Conservation (phyloP, 495 filamentous ascomycete species). For the Penicillium cinerascens region DNA sequence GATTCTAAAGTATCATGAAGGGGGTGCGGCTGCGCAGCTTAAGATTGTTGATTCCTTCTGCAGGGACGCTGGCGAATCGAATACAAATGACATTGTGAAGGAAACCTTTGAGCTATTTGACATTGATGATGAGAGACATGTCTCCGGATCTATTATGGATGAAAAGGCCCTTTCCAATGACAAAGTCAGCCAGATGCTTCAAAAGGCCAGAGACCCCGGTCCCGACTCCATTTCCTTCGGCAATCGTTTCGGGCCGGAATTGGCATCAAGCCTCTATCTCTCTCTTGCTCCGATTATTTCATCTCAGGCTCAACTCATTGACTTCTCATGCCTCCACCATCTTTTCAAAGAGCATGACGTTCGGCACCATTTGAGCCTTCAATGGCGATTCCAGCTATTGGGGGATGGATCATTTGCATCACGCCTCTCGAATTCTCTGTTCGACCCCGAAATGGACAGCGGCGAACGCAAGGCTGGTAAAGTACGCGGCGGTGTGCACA, state of each 20-base stretch:
- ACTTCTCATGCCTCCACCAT: slow-evolving; percentile 70
- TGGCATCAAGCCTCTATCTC: slow-evolving; percentile 65
- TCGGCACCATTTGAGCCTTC: slow-evolving; percentile 69
- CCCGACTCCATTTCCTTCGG: slow-evolving; percentile 3
- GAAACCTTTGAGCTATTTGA: slow-evolving; percentile 40
- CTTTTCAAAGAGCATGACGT: slow-evolving; percentile 74
- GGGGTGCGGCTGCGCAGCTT: slow-evolving; percentile 1
- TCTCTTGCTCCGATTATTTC: slow-evolving; percentile 72
- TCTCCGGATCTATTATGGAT: slow-evolving; percentile 25
- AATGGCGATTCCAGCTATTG: slow-evolving; percentile 77
- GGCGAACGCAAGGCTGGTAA: slow-evolving; percentile 69
- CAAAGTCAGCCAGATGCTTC: slow-evolving; percentile 27
- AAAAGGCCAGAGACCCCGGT: slow-evolving; percentile 11
- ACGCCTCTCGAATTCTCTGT: slow-evolving; percentile 76
- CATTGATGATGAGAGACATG: slow-evolving; percentile 29
- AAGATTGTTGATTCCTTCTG: not conserved
- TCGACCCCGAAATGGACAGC: slow-evolving; percentile 77
- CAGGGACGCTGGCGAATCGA: not conserved
- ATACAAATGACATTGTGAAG: slow-evolving; percentile 8
- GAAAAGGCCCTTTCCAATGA: slow-evolving; percentile 25
- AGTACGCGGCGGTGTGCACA: slow-evolving; percentile 63
- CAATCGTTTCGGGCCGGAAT: slow-evolving; percentile 59
- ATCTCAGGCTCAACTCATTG: slow-evolving; percentile 72
- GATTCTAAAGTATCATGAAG: slow-evolving; percentile 37
- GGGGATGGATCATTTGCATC: slow-evolving; percentile 80